These are phyloP conservation scores for Pythium aphanidermatum DNA, from an alignment of 352 stramenopile species.

Conservation along the genomic window DNA sequence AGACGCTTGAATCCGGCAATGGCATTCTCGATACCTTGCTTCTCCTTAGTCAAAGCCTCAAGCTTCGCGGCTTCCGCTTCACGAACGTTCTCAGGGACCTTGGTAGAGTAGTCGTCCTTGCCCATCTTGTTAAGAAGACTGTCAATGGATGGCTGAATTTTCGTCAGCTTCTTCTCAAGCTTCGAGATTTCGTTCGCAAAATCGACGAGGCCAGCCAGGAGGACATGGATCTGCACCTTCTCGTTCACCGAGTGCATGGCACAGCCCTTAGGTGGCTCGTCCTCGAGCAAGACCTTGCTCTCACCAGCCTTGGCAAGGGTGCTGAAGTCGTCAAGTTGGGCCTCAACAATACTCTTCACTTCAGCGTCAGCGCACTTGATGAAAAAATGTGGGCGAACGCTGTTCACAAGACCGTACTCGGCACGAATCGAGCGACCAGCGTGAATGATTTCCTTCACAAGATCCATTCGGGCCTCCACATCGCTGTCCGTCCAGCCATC, in stretches of 20 bases:
- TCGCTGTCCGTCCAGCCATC: slow-evolving; percentile 83
- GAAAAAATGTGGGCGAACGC: slow-evolving; percentile 73
- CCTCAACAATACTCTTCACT: slow-evolving; percentile 61
- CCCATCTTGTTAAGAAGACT: slow-evolving; percentile 76
- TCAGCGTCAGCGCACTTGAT: slow-evolving; percentile 86
- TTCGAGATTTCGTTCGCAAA: slow-evolving; percentile 89
- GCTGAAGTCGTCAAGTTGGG: slow-evolving; percentile 92
- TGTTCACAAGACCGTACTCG: slow-evolving; percentile 82
- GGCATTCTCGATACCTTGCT: slow-evolving; percentile 65
- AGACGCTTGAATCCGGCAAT: slow-evolving; percentile 78
- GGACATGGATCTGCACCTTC: slow-evolving; percentile 87
- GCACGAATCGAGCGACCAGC: slow-evolving; percentile 92
- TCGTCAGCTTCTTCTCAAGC: slow-evolving; percentile 85
- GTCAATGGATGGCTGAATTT: slow-evolving; percentile 68
- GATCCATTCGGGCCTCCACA: slow-evolving; percentile 90
- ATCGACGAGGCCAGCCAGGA: slow-evolving; percentile 78
- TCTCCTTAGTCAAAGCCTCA: slow-evolving; percentile 75
- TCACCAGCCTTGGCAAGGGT: slow-evolving; percentile 92
- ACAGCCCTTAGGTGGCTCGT: slow-evolving; percentile 79
- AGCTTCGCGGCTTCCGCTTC: slow-evolving; percentile 76
- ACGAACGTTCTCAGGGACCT: slow-evolving; percentile 75
- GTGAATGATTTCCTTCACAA: slow-evolving; percentile 94
- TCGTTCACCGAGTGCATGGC: slow-evolving; percentile 94
- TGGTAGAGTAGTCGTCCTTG: slow-evolving; percentile 72
- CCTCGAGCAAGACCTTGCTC: slow-evolving; percentile 84